These are phyloP conservation scores for Agrocybe chaxingu DNA, from an alignment of 768 basidiomycete genomes.

Conservation along the genomic window DNA sequence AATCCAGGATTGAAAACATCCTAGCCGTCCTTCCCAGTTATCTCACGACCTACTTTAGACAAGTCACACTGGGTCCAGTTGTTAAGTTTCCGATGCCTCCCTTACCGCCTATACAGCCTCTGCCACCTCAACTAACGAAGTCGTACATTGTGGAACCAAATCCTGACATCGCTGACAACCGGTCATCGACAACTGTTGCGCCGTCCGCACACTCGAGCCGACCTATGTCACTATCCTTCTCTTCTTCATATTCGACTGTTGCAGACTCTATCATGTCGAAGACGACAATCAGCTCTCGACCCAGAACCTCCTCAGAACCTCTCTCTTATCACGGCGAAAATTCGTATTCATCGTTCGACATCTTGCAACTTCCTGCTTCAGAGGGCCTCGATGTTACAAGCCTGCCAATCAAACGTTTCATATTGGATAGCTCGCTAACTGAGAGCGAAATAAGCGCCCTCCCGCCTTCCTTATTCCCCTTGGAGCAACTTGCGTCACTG, in stretches of 20 bases:
- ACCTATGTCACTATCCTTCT: slow-evolving; percentile 50
- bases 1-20: not conserved
- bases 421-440: slow-evolving; percentile 44
- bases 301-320: slow-evolving; percentile 30
- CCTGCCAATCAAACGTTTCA: slow-evolving; percentile 33
- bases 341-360: slow-evolving; percentile 15
- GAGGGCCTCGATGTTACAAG: slow-evolving; percentile 10
- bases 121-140: slow-evolving; percentile 42
- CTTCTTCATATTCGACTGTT: slow-evolving; percentile 42
- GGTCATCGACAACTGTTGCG: slow-evolving; percentile 33
- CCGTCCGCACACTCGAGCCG: slow-evolving; percentile 30
- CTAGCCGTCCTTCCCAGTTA: slow-evolving; percentile 66
- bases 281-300: slow-evolving; percentile 21
- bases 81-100: slow-evolving; percentile 69
- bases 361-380: slow-evolving; percentile 1
- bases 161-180: slow-evolving; percentile 30
- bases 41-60: slow-evolving; percentile 69
- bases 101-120: slow-evolving; percentile 58
- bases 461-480: slow-evolving; percentile 34
- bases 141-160: slow-evolving; percentile 35
- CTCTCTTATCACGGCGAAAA: slow-evolving; percentile 26
- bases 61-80: slow-evolving; percentile 58
- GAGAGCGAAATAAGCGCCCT: slow-evolving; percentile 35
- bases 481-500: slow-evolving; percentile 41
- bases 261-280: slow-evolving; percentile 28